Conservation (phyloP, 306 rosid species). For the Begonia peltatifolia region DNA sequence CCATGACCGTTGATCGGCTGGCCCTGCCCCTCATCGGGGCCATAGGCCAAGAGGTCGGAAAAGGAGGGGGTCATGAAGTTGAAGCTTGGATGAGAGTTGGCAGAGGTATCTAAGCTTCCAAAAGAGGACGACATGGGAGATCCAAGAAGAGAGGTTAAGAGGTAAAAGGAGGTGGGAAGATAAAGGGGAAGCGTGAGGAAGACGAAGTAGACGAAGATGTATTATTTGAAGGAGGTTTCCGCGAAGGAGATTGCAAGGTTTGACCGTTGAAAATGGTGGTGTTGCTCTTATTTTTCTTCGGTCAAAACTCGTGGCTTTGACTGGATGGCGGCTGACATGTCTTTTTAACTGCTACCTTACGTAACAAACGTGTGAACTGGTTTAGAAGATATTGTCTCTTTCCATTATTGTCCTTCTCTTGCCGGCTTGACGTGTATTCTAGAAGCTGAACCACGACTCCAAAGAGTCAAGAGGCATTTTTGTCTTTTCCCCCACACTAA, state of each 20-base stretch:
- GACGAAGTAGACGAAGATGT: background rate
- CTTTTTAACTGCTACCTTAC: background rate
- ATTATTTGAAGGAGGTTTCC: slow-evolving; percentile 24
- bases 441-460: too few species aligned
- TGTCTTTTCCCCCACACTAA: too few species aligned
- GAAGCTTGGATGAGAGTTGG: slow-evolving; percentile 30
- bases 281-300: slow-evolving; percentile 3
- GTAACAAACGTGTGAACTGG: too few species aligned
- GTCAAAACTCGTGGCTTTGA: slow-evolving; percentile 73
- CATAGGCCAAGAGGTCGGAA: slow-evolving; percentile 52
- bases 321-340: slow-evolving; percentile 47
- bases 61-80: slow-evolving; percentile 67
- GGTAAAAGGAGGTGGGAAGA: slow-evolving; percentile 1
- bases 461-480: too few species aligned
- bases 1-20: slow-evolving; percentile 4
- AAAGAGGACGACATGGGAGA: slow-evolving; percentile 32
- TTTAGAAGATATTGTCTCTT: too few species aligned
- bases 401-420: too few species aligned
- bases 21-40: slow-evolving; percentile 8
- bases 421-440: too few species aligned
- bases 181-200: background rate
- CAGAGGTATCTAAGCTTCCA: slow-evolving; percentile 56
- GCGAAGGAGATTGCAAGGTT: slow-evolving; percentile 22
- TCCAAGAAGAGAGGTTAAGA: background rate
- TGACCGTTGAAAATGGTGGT: slow-evolving; percentile 35